These are phyloP conservation scores for Boletus tylopilopsis DNA, from an alignment of 768 basidiomycete genomes.

Conservation along the genomic window DNA sequence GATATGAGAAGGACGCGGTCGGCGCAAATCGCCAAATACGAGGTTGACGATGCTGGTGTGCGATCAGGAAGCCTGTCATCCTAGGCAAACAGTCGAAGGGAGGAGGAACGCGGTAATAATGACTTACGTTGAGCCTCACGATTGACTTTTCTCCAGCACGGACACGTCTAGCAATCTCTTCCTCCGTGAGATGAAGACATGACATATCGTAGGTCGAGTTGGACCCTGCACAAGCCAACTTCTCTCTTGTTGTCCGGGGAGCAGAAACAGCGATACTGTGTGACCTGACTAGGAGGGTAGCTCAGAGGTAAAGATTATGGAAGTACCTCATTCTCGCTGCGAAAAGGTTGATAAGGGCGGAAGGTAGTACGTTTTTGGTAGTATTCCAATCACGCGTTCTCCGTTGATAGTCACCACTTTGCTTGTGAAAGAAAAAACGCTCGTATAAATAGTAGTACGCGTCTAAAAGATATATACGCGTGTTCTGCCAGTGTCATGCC, in stretches of 20 bases:
- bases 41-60: conserved; percentile 56
- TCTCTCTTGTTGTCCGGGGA: conserved; percentile 69
- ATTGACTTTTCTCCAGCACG: conserved; percentile 75
- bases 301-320: not conserved
- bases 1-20: conserved; percentile 93
- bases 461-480: too few species aligned
- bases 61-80: conserved; percentile 54
- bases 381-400: too few species aligned
- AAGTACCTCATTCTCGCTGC: too few species aligned
- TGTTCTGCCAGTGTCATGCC: too few species aligned
- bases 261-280: conserved; percentile 96
- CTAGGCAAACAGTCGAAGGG: conserved; percentile 34
- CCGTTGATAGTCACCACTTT: too few species aligned
- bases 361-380: too few species aligned
- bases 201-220: conserved; percentile 83
- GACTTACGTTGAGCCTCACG: conserved; percentile 81
- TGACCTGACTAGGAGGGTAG: conserved; percentile 58
- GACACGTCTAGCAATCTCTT: conserved; percentile 74
- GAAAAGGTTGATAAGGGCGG: too few species aligned
- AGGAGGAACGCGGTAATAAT: not conserved
- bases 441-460: too few species aligned
- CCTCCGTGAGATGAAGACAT: conserved; percentile 82
- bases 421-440: too few species aligned
- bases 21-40: conserved; percentile 73
- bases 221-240: conserved; percentile 70